A percentile compares a stretch with the other conserved stretches of the same genome.
These are phyloP conservation scores for Tagetes patula DNA, from an alignment of 129 eudicot genomes.

Conservation along the genomic window DNA sequence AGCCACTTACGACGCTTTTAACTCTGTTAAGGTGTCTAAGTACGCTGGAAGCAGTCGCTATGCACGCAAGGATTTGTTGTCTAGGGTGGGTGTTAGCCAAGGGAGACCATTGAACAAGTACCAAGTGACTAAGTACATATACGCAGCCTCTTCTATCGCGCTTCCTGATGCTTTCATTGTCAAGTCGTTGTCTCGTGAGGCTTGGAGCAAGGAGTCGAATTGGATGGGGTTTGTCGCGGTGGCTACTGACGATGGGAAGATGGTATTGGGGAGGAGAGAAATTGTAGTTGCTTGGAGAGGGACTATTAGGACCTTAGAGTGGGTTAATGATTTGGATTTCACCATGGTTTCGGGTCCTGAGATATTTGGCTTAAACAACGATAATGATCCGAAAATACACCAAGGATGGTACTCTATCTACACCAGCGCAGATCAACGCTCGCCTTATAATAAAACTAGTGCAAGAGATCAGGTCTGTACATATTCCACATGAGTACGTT, in stretches of 20 bases:
- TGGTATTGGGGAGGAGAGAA: constrained; percentile 76
- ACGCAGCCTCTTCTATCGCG: constrained; percentile 54
- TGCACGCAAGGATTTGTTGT: constrained; percentile 43
- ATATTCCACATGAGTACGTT: not conserved
- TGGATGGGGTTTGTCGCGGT: constrained; percentile 94
- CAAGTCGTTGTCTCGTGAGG: constrained; percentile 72
- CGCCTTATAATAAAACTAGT: constrained; percentile 63
- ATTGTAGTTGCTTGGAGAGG: constrained; percentile 93
- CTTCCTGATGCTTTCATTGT: constrained; percentile 62
- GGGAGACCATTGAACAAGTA: constrained; percentile 57
- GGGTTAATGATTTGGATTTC: constrained; percentile 76
- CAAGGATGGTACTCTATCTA: constrained; percentile 81
- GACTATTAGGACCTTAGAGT: constrained; percentile 57
- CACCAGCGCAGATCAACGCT: constrained; percentile 61
- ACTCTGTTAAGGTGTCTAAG: constrained; percentile 56
- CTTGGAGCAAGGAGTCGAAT: constrained; percentile 86
- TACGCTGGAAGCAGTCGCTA: constrained; percentile 64
- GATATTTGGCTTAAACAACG: constrained; percentile 43
- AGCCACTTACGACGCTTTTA: constrained; percentile 69
- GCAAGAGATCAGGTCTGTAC: constrained; percentile 72
- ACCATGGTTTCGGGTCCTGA: constrained; percentile 45
- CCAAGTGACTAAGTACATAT: constrained; percentile 61
- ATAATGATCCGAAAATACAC: constrained; percentile 54
- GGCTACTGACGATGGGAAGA: constrained; percentile 73
- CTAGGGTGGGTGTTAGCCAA: constrained; percentile 44